Evolutionary conservation across 2,329 filamentous ascomycete species (phyloP), one percentile per base, ranked within the genome.

Genomic region (Aspergillus ibericus): DNA sequence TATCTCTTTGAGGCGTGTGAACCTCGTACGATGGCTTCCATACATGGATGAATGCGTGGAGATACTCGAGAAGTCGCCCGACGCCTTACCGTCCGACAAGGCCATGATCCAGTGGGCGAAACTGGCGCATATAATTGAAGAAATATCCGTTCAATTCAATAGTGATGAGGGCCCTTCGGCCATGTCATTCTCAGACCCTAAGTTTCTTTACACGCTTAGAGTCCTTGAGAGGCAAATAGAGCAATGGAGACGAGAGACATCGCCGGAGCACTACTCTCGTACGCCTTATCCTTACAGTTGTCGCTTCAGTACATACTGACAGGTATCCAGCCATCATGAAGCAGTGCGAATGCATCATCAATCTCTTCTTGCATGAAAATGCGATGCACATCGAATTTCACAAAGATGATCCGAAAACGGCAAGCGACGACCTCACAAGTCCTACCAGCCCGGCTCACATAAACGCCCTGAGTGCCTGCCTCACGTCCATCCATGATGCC

Each of bases 281-380:
- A 76, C 74, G 85, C 10, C 9, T 9, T 15, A 16, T 2, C 4
- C 32, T 13, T 50, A 8, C 42, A 15, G 12, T 6, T 34, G 48
- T 12, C 10, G 22, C 32, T 32, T 8, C 27, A 18, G 3, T 52
- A 48, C 51, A 35, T 56, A 34, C 58, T 61, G 25, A 63, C 22
- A 13, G 55, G 15, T 47, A 60, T 35, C 44, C 44, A 87, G 87
- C 84, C n/a, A 81, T 85, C 0, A 77, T 92, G 47, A 77, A 78
- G 16, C 82, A 92, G 63, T 83, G 84, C 60, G 86, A 90, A 63
- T 80, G 87, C 62, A 82, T 88, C 1, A 71, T 91, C 35, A 88
- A 82, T 61, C 77, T 93, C 3, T 92, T 90, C 70, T 87, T 92
- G 78, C 88, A 93, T 70, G 90, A 93, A 72, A 85, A 90, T 55